Conservation (phyloP, 2,329 filamentous ascomycete genomes). For the Aspergillus sojae region DNA sequence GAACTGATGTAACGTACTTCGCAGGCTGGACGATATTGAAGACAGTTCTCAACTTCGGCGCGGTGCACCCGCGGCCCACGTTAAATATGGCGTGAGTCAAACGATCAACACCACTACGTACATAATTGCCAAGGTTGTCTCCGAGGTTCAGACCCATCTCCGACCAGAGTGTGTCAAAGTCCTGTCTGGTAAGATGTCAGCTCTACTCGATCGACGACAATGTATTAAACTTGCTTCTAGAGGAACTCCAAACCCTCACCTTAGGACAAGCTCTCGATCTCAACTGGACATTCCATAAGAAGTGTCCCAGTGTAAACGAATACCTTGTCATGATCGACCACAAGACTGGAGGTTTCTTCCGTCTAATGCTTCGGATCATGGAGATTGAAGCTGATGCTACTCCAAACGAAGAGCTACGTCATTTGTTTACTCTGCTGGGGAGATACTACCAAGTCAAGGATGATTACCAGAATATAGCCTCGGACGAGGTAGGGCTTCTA, state of each 20-base stretch:
- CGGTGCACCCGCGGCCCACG: conserved; percentile 47
- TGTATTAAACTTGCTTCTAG: neutral
- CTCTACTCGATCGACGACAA: too few species aligned
- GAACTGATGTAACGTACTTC: neutral
- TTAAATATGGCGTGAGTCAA: conserved; percentile 46
- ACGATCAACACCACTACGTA: conserved; percentile 52
- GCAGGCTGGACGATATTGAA: conserved; percentile 49
- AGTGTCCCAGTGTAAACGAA: conserved; percentile 24
- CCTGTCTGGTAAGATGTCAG: neutral
- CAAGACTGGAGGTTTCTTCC: conserved; percentile 29
- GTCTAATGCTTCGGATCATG: conserved; percentile 22
- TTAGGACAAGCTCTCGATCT: conserved; percentile 26
- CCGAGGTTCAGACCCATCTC: neutral
- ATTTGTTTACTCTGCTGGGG: conserved; percentile 23
- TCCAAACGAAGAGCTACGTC: neutral
- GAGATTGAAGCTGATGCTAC: neutral
- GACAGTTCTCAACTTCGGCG: conserved; percentile 47
- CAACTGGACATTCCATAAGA: conserved; percentile 20
- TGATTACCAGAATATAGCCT: conserved; percentile 31
- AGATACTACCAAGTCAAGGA: conserved; percentile 33
- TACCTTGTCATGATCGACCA: conserved; percentile 33
- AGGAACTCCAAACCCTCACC: conserved; percentile 16
- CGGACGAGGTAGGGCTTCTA: conserved; percentile 17
- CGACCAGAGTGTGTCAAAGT: neutral
- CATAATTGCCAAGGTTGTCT: conserved; percentile 39